phyloP scores from a whole-genome alignment of 495 filamentous ascomycete species.

The Penicillium diatomitis region DNA sequence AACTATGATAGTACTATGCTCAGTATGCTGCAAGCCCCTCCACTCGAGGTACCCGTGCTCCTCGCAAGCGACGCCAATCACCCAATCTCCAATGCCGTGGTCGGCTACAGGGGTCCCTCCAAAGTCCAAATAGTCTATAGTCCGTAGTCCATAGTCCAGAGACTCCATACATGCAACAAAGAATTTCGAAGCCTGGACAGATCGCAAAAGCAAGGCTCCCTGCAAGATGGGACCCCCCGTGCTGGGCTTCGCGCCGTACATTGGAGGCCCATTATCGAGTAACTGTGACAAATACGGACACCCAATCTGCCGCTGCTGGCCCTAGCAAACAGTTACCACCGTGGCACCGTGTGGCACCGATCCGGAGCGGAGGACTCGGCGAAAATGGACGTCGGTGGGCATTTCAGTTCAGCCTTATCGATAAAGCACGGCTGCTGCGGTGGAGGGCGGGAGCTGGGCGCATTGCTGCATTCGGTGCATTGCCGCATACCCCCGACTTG shows the following conservation, averaged over 20 bases:
- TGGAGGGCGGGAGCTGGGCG: neutral
- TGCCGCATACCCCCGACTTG: no score
- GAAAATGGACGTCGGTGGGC: constrained; percentile 20
- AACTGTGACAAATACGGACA: constrained; percentile 23
- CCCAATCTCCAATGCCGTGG: constrained; percentile 9
- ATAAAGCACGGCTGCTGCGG: constrained; percentile 5
- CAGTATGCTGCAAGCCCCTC: no score
- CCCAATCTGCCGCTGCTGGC: constrained; percentile 12
- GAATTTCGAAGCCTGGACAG: no score
- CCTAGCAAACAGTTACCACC: neutral
- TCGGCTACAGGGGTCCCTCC: neutral
- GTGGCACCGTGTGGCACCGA: no score
- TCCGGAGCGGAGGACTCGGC: neutral
- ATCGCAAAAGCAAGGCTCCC: neutral
- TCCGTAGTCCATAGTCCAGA: no score
- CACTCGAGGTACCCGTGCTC: neutral
- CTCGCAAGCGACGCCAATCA: neutral
- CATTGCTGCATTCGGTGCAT: no score
- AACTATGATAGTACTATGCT: no score
- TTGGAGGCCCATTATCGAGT: constrained; percentile 17
- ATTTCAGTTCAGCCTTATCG: constrained; percentile 11
- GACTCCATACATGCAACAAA: no score
- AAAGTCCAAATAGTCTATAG: no score
- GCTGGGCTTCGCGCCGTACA: constrained; percentile 19
- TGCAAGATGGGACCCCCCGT: constrained; percentile 8